Base-by-base conservation (phyloP, 2,329 filamentous ascomycete species). In the Metarhizium humberi region DNA sequence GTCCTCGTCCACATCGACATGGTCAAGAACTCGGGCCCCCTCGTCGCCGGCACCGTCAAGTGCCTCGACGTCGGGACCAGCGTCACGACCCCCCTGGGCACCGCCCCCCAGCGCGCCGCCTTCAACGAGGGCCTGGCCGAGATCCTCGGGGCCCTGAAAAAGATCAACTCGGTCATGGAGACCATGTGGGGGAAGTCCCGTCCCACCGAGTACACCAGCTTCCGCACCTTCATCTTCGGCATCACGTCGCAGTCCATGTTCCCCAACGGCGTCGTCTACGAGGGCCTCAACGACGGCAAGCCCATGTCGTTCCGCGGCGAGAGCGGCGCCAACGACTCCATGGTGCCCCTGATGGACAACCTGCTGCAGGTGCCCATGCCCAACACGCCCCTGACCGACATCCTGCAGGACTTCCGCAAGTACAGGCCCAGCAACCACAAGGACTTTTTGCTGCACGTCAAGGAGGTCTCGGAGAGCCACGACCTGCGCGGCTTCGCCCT, bases 1-100 rank as follows among this genome's bases (percentile, higher is more conserved):
- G 90, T 96, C n/a, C 81, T 96, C 13, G 92, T 94, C 4, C 92
- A 96, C 70, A 85, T 97, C 52, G 90, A 95, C 71, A 97, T 96
- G 92, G 92, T 96, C 51, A 86, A 85, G 67, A 84, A 95, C 71
- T 92, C 91, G 0, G 87, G 87, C 0, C 81, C 84, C 1, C 77
- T 97, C 1, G 84, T 96, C 50, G 79, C 82, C 46, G 90, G 90
- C 36, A 82, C 85, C 3, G 78, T 90, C 50, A 77, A 82, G 52
- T 81, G 86, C 52, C 78, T 95, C 29, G 79, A 86, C 36, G 74
- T 78, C n/a, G 65, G 62, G 5, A 62, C 68, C 54, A 63, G 59
- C 8, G 30, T 61, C 34, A 70, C 75, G 52, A 64, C 56, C 1
- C 46, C 55, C 4, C 54, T 62, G 47, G 63, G 63, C 46, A 54